phyloP scores from a whole-genome alignment of 495 filamentous ascomycete genomes.

The Annulohypoxylon nitens region DNA sequence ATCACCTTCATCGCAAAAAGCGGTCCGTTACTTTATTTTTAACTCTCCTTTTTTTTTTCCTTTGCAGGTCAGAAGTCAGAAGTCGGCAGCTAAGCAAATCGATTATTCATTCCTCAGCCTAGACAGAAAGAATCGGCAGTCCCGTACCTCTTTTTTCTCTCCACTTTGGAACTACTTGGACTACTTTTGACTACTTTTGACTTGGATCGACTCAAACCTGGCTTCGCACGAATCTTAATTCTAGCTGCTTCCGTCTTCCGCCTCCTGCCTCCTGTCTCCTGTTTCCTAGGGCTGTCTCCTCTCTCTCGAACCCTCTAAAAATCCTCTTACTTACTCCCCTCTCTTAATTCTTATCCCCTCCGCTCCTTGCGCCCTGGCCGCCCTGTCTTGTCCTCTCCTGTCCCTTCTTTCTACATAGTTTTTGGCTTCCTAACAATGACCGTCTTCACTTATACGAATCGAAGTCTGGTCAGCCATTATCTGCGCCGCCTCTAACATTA shows the following conservation, averaged over 20 bases:
- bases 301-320: not conserved
- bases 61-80: not conserved
- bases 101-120: constrained; percentile 33
- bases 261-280: not conserved
- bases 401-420: constrained; percentile 24
- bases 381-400: not conserved
- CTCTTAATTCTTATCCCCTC: too few species aligned
- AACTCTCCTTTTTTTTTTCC: constrained; percentile 26
- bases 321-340: too few species aligned
- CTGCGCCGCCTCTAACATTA: constrained; percentile 52
- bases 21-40: constrained; percentile 35
- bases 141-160: constrained; percentile 8
- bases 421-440: constrained; percentile 50
- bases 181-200: constrained; percentile 30
- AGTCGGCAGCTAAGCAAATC: constrained; percentile 8
- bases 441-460: constrained; percentile 45
- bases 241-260: constrained; percentile 41
- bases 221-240: constrained; percentile 47
- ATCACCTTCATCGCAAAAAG: constrained; percentile 39
- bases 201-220: constrained; percentile 45
- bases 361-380: constrained; percentile 4
- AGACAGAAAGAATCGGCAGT: constrained; percentile 14
- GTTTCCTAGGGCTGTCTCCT: not conserved
- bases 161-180: constrained; percentile 15
- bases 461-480: constrained; percentile 42